These are phyloP conservation scores for Pseudotsuga menziesii DNA, from an alignment of 75 land plant species.

Conservation along the genomic window DNA sequence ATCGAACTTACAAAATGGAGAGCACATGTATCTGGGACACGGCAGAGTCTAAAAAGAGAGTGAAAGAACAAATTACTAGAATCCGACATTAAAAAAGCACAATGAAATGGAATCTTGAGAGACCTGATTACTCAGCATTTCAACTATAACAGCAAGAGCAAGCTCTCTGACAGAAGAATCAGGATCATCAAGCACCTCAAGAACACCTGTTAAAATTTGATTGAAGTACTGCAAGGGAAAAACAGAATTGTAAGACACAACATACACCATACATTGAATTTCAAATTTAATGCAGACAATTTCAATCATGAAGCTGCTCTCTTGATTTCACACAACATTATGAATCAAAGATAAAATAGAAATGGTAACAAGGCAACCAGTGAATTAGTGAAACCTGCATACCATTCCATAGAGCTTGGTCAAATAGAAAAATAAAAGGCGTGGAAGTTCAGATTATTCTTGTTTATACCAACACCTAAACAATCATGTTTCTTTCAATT, in stretches of 20 bases:
- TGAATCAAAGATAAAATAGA: not conserved
- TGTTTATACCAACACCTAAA: not conserved
- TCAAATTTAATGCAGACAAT: not conserved
- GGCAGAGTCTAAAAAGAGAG: not conserved
- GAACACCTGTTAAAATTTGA: slow-evolving; percentile 80
- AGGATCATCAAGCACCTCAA: slow-evolving; percentile 93
- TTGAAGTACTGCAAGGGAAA: slow-evolving; percentile 76
- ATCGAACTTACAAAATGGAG: not conserved
- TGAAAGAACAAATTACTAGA: not conserved
- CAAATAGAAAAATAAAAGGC: not conserved
- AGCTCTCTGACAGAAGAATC: slow-evolving; percentile 74
- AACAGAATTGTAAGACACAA: not conserved
- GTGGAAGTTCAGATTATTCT: too few species aligned
- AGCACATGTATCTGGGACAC: not conserved
- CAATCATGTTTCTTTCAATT: not conserved
- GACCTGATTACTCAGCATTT: slow-evolving; percentile 96
- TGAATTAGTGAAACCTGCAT: too few species aligned
- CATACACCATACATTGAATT: not conserved
- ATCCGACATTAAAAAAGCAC: not conserved
- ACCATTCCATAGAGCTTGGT: not conserved
- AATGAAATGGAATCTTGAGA: not conserved
- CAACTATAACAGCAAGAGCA: slow-evolving; percentile 62
- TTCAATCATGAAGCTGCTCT: not conserved
- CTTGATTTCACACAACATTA: not conserved
- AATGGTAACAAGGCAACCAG: not conserved